Conservation (phyloP, 495 filamentous ascomycete genomes). For the Platismatia glauca region DNA sequence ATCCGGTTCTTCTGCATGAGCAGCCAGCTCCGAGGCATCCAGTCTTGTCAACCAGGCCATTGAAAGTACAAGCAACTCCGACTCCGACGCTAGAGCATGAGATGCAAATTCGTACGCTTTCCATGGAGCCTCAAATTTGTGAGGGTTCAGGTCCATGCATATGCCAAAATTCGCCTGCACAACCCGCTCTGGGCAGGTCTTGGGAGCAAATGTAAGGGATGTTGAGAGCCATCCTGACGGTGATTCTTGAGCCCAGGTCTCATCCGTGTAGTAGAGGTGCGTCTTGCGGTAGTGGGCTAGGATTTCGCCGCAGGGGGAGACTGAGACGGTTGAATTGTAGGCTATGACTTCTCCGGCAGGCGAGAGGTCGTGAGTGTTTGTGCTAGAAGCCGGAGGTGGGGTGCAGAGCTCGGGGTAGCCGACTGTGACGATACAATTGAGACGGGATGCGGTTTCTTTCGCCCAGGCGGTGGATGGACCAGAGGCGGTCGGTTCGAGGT, state of each 20-base stretch:
- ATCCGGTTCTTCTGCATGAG: conserved; percentile 52
- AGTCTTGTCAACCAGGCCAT: conserved; percentile 80
- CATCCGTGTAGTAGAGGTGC: conserved; percentile 86
- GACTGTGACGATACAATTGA: conserved; percentile 72
- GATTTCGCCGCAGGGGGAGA: conserved; percentile 61
- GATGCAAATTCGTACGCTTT: conserved; percentile 78
- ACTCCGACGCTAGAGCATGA: conserved; percentile 53
- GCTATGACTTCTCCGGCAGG: conserved; percentile 29
- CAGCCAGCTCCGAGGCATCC: conserved; percentile 37
- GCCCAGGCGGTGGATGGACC: conserved; percentile 80
- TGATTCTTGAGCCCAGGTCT: conserved; percentile 81
- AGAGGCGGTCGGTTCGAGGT: conserved; percentile 65
- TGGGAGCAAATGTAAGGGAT: conserved; percentile 3
- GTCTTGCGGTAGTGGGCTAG: conserved; percentile 80
- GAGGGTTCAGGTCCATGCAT: conserved; percentile 68
- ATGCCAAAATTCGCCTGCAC: conserved; percentile 69
- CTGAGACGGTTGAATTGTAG: conserved; percentile 79
- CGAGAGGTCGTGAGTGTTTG: conserved; percentile 25
- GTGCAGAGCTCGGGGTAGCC: conserved; percentile 76
- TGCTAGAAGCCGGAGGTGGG: conserved; percentile 27
- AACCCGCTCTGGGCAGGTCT: neutral
- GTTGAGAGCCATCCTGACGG: conserved; percentile 43
- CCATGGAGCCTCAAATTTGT: conserved; percentile 70
- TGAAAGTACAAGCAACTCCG: conserved; percentile 66
- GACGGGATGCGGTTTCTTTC: conserved; percentile 55